phyloP scores from a whole-genome alignment of 2,329 filamentous ascomycete genomes.

The Fusarium albidum region DNA sequence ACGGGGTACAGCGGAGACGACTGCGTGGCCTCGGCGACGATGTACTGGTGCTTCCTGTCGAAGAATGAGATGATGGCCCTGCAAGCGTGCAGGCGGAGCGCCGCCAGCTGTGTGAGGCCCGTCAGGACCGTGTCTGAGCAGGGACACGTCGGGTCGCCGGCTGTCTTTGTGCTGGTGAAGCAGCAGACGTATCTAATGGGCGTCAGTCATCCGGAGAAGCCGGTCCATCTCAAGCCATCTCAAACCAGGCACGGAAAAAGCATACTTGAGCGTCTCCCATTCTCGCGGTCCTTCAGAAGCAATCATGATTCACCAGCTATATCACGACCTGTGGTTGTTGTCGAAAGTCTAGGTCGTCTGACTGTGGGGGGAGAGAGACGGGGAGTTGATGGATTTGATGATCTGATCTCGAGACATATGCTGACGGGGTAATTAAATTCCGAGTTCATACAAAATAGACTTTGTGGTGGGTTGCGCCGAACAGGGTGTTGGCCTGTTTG shows the following conservation, averaged over 20 bases:
- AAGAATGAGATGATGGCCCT: slow-evolving; percentile 54
- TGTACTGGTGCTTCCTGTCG: slow-evolving; percentile 49
- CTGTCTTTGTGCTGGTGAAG: background rate
- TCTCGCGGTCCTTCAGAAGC: background rate
- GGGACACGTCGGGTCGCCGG: background rate
- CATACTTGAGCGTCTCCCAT: slow-evolving; percentile 2
- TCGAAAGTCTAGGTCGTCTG: no score
- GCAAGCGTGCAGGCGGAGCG: slow-evolving; percentile 47
- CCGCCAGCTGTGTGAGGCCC: slow-evolving; percentile 51
- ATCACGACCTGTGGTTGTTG: no score
- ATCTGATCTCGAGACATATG: no score
- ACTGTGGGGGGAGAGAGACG: no score
- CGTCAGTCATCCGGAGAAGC: background rate
- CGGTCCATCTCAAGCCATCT: background rate
- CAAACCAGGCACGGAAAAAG: background rate
- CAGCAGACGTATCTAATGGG: background rate
- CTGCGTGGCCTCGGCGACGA: slow-evolving; percentile 52
- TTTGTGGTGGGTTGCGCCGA: no score
- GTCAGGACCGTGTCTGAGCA: slow-evolving; percentile 44
- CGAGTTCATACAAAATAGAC: no score
- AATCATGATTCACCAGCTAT: background rate
- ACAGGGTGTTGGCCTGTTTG: no score
- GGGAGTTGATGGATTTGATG: no score
- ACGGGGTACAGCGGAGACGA: slow-evolving; percentile 42
- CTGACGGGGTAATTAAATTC: no score